Percentiles rank a stretch among this genome's conserved stretches.
These are phyloP conservation scores for Pyrenopolyporus hunteri DNA, from an alignment of 495 filamentous ascomycete genomes.

Conservation along the genomic window DNA sequence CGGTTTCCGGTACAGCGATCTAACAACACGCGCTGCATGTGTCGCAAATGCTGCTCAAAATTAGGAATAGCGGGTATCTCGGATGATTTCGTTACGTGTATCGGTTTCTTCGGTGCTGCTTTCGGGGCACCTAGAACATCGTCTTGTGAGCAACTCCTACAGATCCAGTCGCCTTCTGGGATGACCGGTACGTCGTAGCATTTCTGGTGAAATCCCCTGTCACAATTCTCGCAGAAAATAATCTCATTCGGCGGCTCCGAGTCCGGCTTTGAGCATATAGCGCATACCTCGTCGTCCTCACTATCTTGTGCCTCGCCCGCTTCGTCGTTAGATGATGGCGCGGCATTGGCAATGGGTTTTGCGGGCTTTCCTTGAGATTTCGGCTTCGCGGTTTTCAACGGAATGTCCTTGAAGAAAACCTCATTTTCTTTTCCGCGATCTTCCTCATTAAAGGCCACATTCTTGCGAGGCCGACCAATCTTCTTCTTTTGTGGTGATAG, in stretches of 20 bases:
- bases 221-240: conserved; percentile 91
- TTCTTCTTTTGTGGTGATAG: conserved; percentile 47
- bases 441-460: conserved; percentile 48
- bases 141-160: conserved; percentile 69
- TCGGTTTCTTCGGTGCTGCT: conserved; percentile 18
- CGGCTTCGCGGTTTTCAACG: conserved; percentile 13
- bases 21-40: conserved; percentile 54
- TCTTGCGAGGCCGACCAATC: conserved; percentile 43
- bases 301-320: conserved; percentile 31
- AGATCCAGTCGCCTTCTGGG: conserved; percentile 90
- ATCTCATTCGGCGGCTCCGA: conserved; percentile 63
- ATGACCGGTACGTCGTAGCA: conserved; percentile 85
- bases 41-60: conserved; percentile 55
- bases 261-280: conserved; percentile 55
- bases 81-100: conserved; percentile 8
- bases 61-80: conserved; percentile 53
- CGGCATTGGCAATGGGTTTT: conserved; percentile 12
- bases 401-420: conserved; percentile 42
- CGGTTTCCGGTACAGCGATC: conserved; percentile 57
- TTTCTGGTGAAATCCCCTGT: conserved; percentile 84
- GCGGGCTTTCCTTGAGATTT: conserved; percentile 1
- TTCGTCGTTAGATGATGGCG: conserved; percentile 23
- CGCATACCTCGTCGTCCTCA: conserved; percentile 55
- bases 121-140: conserved; percentile 26
- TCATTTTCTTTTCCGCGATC: conserved; percentile 31